Conservation (phyloP, 805 yeast species). For the Yamadazyma scolyti region DNA sequence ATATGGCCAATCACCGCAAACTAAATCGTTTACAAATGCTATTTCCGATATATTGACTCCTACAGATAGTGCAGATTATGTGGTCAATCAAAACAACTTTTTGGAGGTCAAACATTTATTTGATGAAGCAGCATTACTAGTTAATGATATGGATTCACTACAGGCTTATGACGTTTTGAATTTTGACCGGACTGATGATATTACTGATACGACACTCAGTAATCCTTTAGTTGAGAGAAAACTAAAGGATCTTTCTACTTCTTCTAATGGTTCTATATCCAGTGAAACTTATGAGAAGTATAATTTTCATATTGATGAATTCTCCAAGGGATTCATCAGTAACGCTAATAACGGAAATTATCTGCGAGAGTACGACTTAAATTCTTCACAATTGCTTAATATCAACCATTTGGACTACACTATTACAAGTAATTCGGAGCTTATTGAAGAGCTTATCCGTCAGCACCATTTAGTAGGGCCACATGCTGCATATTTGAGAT, state of each 20-base stretch:
- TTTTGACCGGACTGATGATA: not conserved
- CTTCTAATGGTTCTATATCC: not conserved
- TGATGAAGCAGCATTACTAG: slow-evolving; percentile 32
- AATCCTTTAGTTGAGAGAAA: slow-evolving; percentile 5
- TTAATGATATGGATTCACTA: slow-evolving; percentile 28
- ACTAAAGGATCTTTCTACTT: slow-evolving; percentile 1
- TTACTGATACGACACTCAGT: not conserved
- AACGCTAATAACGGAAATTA: slow-evolving; percentile 9
- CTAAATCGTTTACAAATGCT: slow-evolving; percentile 14
- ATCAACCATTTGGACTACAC: slow-evolving; percentile 3
- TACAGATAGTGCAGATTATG: slow-evolving; percentile 4
- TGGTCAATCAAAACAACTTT: slow-evolving; percentile 4
- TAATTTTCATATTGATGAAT: slow-evolving; percentile 18
- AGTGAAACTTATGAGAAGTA: slow-evolving; percentile 16
- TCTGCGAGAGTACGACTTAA: slow-evolving; percentile 4
- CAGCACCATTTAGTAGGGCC: slow-evolving; percentile 23
- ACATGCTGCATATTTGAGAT: slow-evolving; percentile 28
- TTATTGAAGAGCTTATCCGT: slow-evolving; percentile 21
- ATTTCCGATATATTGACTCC: slow-evolving; percentile 13
- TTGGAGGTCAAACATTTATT: slow-evolving; percentile 17
- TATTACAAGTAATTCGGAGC: slow-evolving; percentile 15
- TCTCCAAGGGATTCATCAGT: slow-evolving; percentile 9
- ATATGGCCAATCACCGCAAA: slow-evolving; percentile 1
- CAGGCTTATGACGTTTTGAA: slow-evolving; percentile 11
- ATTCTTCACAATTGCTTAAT: slow-evolving; percentile 7